These are phyloP conservation scores for Xylariaceae sp. DNA, from an alignment of 2,329 filamentous ascomycete genomes.

Conservation along the genomic window DNA sequence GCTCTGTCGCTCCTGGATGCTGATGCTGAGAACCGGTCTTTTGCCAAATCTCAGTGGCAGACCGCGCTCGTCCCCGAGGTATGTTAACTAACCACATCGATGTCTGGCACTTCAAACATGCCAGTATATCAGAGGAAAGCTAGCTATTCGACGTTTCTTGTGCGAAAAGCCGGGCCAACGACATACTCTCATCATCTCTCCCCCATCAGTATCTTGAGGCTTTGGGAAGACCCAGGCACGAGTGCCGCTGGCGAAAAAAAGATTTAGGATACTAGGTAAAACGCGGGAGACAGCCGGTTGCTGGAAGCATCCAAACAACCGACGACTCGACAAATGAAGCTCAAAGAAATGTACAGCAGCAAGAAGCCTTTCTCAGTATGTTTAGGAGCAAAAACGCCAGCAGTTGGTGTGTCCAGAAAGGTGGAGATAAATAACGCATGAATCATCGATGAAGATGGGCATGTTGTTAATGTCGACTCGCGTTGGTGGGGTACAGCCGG, in stretches of 20 bases:
- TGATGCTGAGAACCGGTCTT: not conserved
- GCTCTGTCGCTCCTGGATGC: slow-evolving; percentile 2
- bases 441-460: not conserved
- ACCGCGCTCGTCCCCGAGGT: slow-evolving; percentile 2
- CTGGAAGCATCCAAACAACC: not conserved
- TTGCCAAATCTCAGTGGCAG: not conserved
- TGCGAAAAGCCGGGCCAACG: slow-evolving; percentile 2
- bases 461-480: slow-evolving; percentile 5
- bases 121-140: slow-evolving; percentile 7
- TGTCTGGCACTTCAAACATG: slow-evolving; percentile 4
- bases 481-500: slow-evolving; percentile 3
- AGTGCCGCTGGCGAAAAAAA: not conserved
- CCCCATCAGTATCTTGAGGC: slow-evolving; percentile 7
- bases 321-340: not conserved
- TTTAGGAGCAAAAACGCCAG: not conserved
- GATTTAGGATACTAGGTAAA: slow-evolving; percentile 4
- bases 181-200: slow-evolving; percentile 5
- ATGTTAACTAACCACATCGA: slow-evolving; percentile 3
- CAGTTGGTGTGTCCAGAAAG: not conserved
- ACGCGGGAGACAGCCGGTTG: not conserved
- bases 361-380: not conserved
- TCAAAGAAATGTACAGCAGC: slow-evolving; percentile 4
- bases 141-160: slow-evolving; percentile 9
- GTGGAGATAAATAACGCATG: not conserved
- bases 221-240: not conserved